Evolutionary conservation across 352 stramenopile genomes (phyloP).

Genomic region (Thraustochytrium sp.): DNA sequence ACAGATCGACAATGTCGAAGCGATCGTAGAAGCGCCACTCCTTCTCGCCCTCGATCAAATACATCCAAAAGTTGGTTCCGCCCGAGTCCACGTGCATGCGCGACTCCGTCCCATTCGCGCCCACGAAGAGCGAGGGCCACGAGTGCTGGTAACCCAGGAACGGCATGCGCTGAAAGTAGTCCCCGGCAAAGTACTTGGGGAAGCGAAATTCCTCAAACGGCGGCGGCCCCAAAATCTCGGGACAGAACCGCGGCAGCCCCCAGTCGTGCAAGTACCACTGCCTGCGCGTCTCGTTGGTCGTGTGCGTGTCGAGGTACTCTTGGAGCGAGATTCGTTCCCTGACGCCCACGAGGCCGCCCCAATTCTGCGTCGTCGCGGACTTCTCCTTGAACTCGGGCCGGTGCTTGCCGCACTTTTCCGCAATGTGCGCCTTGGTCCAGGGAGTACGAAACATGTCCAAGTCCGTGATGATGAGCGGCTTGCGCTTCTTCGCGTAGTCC

Average conservation of each 20-base stretch:
- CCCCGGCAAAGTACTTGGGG: slow-evolving; percentile 49
- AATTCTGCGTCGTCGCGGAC: not conserved
- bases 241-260: slow-evolving; percentile 13
- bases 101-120: slow-evolving; percentile 49
- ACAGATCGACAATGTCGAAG: slow-evolving; percentile 47
- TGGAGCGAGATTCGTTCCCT: not conserved
- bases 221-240: slow-evolving; percentile 19
- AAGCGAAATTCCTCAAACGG: slow-evolving; percentile 46
- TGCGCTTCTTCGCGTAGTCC: slow-evolving; percentile 33
- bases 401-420: slow-evolving; percentile 13
- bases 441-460: not conserved
- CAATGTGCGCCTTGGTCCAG: slow-evolving; percentile 24
- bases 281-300: not conserved
- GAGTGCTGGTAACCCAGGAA: slow-evolving; percentile 50
- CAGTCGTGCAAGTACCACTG: slow-evolving; percentile 41
- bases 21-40: slow-evolving; percentile 51
- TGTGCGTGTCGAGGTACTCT: slow-evolving; percentile 24
- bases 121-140: slow-evolving; percentile 52
- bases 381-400: not conserved
- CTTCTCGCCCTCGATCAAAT: slow-evolving; percentile 49
- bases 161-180: slow-evolving; percentile 52
- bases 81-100: slow-evolving; percentile 50
- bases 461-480: slow-evolving; percentile 29
- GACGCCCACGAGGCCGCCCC: slow-evolving; percentile 27
- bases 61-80: slow-evolving; percentile 55